A percentile compares a stretch with the other conserved stretches of the same genome.
Conservation (phyloP, 2,329 filamentous ascomycete species). For the Fusarium luffae region DNA sequence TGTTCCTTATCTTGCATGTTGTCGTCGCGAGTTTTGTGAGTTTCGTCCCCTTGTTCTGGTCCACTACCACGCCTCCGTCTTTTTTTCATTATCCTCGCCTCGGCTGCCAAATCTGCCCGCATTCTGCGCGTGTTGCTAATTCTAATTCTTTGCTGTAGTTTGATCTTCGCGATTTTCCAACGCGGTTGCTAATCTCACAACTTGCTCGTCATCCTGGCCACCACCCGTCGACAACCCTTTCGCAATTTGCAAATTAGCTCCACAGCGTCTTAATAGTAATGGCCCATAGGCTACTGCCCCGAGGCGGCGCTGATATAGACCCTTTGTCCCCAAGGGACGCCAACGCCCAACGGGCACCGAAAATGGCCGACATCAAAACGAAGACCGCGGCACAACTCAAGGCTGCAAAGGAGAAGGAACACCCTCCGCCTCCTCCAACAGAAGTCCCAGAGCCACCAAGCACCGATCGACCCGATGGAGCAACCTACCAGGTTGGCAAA, state of each 20-base stretch:
- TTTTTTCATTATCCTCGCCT: neutral
- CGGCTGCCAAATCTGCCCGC: neutral
- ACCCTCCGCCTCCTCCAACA: constrained; percentile 71
- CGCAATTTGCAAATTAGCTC: constrained; percentile 2
- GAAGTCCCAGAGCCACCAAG: constrained; percentile 72
- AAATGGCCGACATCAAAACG: constrained; percentile 61
- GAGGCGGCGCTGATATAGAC: constrained; percentile 67
- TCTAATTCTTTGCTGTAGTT: constrained; percentile 12
- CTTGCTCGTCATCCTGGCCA: constrained; percentile 9
- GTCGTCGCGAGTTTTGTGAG: constrained; percentile 44
- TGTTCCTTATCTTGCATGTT: constrained; percentile 44
- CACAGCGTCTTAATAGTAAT: constrained; percentile 46
- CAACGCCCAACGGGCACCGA: constrained; percentile 67
- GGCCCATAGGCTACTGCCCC: constrained; percentile 61
- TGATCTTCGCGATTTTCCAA: constrained; percentile 25
- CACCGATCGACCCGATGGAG: constrained; percentile 74
- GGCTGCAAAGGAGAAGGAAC: constrained; percentile 72
- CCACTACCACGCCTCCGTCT: constrained; percentile 11
- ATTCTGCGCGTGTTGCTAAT: constrained; percentile 14
- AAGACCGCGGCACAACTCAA: constrained; percentile 65
- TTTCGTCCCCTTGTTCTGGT: constrained; percentile 16
- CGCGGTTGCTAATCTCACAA: constrained; percentile 34
- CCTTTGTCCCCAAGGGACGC: constrained; percentile 73
- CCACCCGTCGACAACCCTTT: constrained; percentile 5
- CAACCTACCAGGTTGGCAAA: constrained; percentile 78